Percentiles rank a stretch among this genome's conserved stretches.
phyloP scores from a whole-genome alignment of 768 basidiomycete species.

The Bullera alba region DNA sequence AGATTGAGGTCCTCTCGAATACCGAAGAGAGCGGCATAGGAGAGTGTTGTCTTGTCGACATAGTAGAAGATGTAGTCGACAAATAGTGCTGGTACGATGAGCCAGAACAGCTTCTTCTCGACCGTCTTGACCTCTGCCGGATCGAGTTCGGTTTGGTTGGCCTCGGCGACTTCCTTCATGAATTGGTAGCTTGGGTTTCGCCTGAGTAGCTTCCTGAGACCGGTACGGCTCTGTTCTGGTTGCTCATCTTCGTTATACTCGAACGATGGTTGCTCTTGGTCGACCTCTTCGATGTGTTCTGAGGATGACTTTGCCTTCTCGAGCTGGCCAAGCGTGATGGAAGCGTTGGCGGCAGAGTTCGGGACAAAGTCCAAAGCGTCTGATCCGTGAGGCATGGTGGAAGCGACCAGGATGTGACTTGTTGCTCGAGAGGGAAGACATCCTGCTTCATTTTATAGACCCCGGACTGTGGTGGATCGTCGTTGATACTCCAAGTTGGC shows the following conservation, averaged over 20 bases:
- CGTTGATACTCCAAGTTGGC: no score
- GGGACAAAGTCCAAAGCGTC: slow-evolving; percentile 16
- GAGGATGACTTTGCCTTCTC: neutral
- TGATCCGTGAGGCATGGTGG: neutral
- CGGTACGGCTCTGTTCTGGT: slow-evolving; percentile 12
- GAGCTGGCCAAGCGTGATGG: neutral
- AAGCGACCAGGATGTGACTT: neutral
- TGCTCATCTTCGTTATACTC: slow-evolving; percentile 24
- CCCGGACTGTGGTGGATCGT: no score
- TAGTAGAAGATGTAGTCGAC: slow-evolving; percentile 37
- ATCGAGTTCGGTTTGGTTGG: slow-evolving; percentile 21
- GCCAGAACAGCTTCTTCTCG: slow-evolving; percentile 31
- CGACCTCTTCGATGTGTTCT: slow-evolving; percentile 8
- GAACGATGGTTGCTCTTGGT: neutral
- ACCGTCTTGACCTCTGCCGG: slow-evolving; percentile 27
- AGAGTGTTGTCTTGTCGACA: slow-evolving; percentile 23
- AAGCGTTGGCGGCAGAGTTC: slow-evolving; percentile 2
- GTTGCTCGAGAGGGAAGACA: neutral
- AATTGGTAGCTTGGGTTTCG: slow-evolving; percentile 29
- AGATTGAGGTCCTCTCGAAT: slow-evolving; percentile 47
- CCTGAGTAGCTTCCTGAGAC: slow-evolving; percentile 18
- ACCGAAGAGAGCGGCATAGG: slow-evolving; percentile 38
- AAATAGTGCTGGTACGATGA: slow-evolving; percentile 30
- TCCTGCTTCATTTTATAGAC: no score
- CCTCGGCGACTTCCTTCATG: slow-evolving; percentile 25